Evolutionary conservation across 352 stramenopile genomes (phyloP), one percentile per base, ranked within the genome.

Genomic region (Vaucheria bursata): DNA sequence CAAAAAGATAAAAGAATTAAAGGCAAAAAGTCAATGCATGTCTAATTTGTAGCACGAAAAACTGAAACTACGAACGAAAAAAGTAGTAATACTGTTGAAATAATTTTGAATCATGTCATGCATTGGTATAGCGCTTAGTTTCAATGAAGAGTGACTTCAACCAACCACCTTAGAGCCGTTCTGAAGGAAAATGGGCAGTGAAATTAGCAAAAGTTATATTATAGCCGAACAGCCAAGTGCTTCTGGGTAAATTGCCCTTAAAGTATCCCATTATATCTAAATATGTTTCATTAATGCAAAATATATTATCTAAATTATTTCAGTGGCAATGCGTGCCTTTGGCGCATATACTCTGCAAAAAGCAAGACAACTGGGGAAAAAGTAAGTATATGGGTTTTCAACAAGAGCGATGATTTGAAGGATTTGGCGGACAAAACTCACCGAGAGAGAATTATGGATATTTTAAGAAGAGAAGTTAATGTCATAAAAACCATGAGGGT

Each of bases 401-500:
- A 75, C 0, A 83, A 83, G 66, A 73, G 36, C 36, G 79, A 84
- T 40, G 79, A 84, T 64, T 73, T 84, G 8, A 84, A 78, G 65
- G 74, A 81, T n/a, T 40, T 93, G 80, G 88, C 85, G 68, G 93
- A 94, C 45, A 89, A 93, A 74, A 86, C 77, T 1, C 35, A 88
- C 8, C 89, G 92, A 79, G 91, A 95, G 67, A 88, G 90, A 65
- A 85, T 93, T 33, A 84, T 94, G 3, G 91, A 94, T 45, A 88
- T 95, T 39, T 80, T 95, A 35, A 88, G 89, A 36, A 88, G 92
- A 65, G 90, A 94, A 52, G 92, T 94, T 87, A 93, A 92, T 85
- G 91, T 88, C 71, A 45, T 78, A 36, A 65, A 81, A 59, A 68
- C 39, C n/a, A 82, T 81, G 74, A 25, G 50, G 29, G 2, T 8